Evolutionary conservation across 768 basidiomycete species (phyloP), one percentile per base, ranked within the genome.

Genomic region (Phaffia tasmanica): DNA sequence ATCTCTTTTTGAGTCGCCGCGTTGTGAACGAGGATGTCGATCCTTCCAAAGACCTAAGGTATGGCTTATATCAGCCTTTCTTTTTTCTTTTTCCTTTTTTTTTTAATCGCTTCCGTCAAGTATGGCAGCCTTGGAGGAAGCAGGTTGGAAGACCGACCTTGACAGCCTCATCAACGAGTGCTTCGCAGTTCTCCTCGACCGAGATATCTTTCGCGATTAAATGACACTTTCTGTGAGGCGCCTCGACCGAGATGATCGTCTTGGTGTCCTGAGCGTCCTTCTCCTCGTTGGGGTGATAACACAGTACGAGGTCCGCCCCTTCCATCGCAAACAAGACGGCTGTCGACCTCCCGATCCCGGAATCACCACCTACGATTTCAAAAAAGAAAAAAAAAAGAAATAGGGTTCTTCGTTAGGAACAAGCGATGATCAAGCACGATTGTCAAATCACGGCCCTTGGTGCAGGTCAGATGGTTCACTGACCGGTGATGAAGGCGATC

Each of bases 1-100:
- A 79, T 75, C 29, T 79, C 76, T 16, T 78, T 74, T 70, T 82
- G 80, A 0, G 78, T 79, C 2, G 77, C 80, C 58, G 79, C 78
- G 71, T 81, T 81, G 46, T 80, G 74, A 35, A 79, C 74, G 32
- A 82, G 70, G 21, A 78, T 73, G 67, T 81, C 76, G 25, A 82
- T 72, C 46, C 32, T 61, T 57, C n/a, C 53, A 56, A 69, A 69
- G 19, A 69, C 67, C 54, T 69, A 62, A 56, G 49, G 62, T 62
- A 69, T 21, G 63, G 67, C 50, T 60, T 47, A 19, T 49, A 18
- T 25, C 70, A 69, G 8, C 67, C 75, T 50, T 76, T 77, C 67
- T 77, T n/a, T n/a, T n/a, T n/a, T n/a, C n/a, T n/a, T n/a, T n/a
- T n/a, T n/a, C n/a, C n/a, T n/a, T n/a, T n/a, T n/a, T n/a, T n/a